Conservation (phyloP, 306 rosid genomes). For the Cercis canadensis region DNA sequence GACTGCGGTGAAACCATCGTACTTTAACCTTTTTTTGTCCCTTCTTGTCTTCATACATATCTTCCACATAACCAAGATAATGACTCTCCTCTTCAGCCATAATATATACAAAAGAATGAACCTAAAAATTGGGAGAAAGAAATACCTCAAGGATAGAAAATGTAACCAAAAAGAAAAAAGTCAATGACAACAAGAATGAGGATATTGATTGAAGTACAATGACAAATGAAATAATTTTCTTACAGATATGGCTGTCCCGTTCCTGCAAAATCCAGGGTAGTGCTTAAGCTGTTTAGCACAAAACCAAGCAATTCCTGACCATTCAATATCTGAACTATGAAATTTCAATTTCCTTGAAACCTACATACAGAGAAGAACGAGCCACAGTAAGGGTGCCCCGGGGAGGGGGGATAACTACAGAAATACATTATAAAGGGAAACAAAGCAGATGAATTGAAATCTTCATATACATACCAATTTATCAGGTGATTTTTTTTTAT, state of each 20-base stretch:
- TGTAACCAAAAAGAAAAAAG: conserved; percentile 7
- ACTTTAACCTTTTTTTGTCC: conserved; percentile 76
- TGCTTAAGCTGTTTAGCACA: conserved; percentile 87
- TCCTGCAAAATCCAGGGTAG: conserved; percentile 69
- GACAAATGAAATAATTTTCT: conserved; percentile 38
- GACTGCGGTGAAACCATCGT: conserved; percentile 76
- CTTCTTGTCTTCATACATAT: conserved; percentile 87
- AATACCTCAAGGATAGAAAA: conserved; percentile 29
- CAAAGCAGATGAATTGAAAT: conserved; percentile 27
- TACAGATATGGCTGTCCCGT: conserved; percentile 64
- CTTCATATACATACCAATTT: conserved; percentile 55
- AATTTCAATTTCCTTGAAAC: conserved; percentile 66
- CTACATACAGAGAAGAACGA: conserved; percentile 45
- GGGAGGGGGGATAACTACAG: conserved; percentile 17
- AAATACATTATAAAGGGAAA: conserved; percentile 7
- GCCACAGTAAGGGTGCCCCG: neutral
- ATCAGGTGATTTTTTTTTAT: conserved; percentile 51
- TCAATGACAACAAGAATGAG: conserved; percentile 6
- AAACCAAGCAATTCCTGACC: conserved; percentile 75
- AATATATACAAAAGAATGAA: conserved; percentile 77
- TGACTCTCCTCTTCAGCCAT: conserved; percentile 72
- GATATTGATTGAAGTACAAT: conserved; percentile 16
- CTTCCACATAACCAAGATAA: conserved; percentile 88
- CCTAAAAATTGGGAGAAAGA: conserved; percentile 53
- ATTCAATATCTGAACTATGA: conserved; percentile 67